These are phyloP conservation scores for Talaromyces atroroseus DNA, from an alignment of 2,329 filamentous ascomycete species.

Conservation along the genomic window DNA sequence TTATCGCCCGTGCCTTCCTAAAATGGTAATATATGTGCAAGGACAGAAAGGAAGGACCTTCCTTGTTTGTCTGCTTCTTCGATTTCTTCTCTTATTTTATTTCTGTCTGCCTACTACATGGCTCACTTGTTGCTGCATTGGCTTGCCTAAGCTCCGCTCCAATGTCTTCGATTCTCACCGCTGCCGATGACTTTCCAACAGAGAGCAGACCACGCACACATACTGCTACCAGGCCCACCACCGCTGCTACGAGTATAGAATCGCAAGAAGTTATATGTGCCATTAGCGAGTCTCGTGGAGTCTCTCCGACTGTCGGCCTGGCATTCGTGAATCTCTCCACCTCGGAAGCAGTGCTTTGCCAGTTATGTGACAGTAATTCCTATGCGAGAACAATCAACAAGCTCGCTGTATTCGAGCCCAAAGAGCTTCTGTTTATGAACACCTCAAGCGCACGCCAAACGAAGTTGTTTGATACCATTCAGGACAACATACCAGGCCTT, in stretches of 20 bases:
- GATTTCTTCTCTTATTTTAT: neutral
- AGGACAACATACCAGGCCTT: conserved; percentile 63
- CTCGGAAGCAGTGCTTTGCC: conserved; percentile 76
- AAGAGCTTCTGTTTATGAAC: conserved; percentile 70
- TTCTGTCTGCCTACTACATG: neutral
- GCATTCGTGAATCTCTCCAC: conserved; percentile 84
- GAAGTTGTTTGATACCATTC: conserved; percentile 67
- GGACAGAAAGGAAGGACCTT: no score
- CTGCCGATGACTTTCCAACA: conserved; percentile 18
- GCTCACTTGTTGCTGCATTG: neutral
- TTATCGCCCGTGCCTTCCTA: conserved; percentile 12
- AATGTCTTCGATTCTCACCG: conserved; percentile 6
- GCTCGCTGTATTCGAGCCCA: conserved; percentile 72
- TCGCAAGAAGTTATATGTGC: conserved; percentile 79
- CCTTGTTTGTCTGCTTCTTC: neutral
- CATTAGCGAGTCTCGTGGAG: conserved; percentile 77
- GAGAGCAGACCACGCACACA: conserved; percentile 35
- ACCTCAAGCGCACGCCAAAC: conserved; percentile 67
- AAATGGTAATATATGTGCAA: conserved; percentile 3
- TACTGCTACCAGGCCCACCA: conserved; percentile 38
- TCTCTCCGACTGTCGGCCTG: conserved; percentile 76
- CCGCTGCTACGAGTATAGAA: conserved; percentile 52
- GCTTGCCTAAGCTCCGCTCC: neutral
- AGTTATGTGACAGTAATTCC: conserved; percentile 89
- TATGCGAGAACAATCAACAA: conserved; percentile 87